Percentiles rank a stretch among this genome's conserved stretches.
These are phyloP conservation scores for Diaporthe aspalathi DNA, from an alignment of 2,329 filamentous ascomycete genomes.

Conservation along the genomic window DNA sequence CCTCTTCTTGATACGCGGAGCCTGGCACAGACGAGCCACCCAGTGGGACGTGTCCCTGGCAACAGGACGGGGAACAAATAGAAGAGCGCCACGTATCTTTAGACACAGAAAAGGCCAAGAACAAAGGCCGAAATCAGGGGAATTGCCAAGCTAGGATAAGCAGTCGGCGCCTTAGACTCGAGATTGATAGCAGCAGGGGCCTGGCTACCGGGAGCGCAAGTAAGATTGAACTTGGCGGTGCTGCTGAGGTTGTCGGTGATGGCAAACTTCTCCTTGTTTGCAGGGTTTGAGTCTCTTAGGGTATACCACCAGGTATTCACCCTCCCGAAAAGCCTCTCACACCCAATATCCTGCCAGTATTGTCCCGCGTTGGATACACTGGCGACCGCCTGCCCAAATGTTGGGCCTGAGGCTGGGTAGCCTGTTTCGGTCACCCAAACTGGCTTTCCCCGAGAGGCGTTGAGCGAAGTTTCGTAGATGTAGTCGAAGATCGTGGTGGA, in stretches of 20 bases:
- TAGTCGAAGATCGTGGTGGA: conserved; percentile 64
- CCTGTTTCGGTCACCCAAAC: conserved; percentile 7
- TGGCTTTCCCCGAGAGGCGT: conserved; percentile 49
- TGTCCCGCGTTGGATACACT: conserved; percentile 63
- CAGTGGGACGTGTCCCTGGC: too few species aligned
- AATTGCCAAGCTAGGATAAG: not conserved
- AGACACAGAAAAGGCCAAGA: not conserved
- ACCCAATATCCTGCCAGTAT: conserved; percentile 73
- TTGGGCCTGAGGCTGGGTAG: not conserved
- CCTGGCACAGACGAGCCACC: too few species aligned
- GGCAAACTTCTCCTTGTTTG: conserved; percentile 68
- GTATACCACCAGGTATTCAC: conserved; percentile 71
- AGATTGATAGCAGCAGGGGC: not conserved
- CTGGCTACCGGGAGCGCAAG: not conserved
- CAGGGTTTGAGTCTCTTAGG: conserved; percentile 70
- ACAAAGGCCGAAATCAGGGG: not conserved
- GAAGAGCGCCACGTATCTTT: too few species aligned
- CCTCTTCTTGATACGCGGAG: too few species aligned
- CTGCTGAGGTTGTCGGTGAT: conserved; percentile 61
- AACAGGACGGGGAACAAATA: too few species aligned
- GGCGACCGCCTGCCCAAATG: not conserved
- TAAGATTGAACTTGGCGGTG: conserved; percentile 3
- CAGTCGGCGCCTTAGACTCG: not conserved
- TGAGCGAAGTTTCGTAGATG: conserved; percentile 56
- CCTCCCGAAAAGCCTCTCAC: conserved; percentile 67